These are phyloP conservation scores for Zygotorulaspora sp. DNA, from an alignment of 805 yeast genomes.

Conservation along the genomic window DNA sequence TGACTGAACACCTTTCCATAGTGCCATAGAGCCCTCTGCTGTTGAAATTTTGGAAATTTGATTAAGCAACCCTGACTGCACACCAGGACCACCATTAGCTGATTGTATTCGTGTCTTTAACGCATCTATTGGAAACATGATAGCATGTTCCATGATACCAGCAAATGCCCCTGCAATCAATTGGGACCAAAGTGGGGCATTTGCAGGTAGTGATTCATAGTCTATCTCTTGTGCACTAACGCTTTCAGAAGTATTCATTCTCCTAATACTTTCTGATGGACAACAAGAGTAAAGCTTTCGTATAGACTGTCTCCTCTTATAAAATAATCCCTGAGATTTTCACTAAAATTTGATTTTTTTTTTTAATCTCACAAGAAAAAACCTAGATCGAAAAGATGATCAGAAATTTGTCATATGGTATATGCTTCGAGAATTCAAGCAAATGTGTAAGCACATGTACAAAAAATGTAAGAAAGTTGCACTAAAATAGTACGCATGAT, in stretches of 20 bases:
- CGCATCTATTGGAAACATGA: slow-evolving; percentile 96
- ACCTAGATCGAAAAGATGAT: neutral
- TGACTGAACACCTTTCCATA: slow-evolving; percentile 92
- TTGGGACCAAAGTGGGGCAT: slow-evolving; percentile 78
- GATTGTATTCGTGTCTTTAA: slow-evolving; percentile 90
- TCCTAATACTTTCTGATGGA: neutral
- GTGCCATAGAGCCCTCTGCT: slow-evolving; percentile 78
- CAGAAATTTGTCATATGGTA: slow-evolving; percentile 4
- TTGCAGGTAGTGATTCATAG: slow-evolving; percentile 86
- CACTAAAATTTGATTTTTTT: neutral
- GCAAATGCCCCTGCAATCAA: slow-evolving; percentile 94
- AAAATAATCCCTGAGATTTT: neutral
- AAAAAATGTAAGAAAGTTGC: neutral
- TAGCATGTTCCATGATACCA: slow-evolving; percentile 98
- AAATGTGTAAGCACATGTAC: too few relatives aligned
- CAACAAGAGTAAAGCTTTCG: neutral
- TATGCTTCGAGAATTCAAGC: slow-evolving; percentile 6
- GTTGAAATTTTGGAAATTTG: slow-evolving; percentile 75
- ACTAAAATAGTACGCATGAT: too few relatives aligned
- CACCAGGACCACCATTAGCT: slow-evolving; percentile 30
- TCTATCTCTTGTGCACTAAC: slow-evolving; percentile 52
- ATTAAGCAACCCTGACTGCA: slow-evolving; percentile 43
- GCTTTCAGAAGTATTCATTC: slow-evolving; percentile 13
- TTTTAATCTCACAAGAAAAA: too few relatives aligned
- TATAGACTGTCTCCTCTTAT: neutral